Base-by-base conservation (phyloP, 208 protist genomes). In the Lotmaria passim region DNA sequence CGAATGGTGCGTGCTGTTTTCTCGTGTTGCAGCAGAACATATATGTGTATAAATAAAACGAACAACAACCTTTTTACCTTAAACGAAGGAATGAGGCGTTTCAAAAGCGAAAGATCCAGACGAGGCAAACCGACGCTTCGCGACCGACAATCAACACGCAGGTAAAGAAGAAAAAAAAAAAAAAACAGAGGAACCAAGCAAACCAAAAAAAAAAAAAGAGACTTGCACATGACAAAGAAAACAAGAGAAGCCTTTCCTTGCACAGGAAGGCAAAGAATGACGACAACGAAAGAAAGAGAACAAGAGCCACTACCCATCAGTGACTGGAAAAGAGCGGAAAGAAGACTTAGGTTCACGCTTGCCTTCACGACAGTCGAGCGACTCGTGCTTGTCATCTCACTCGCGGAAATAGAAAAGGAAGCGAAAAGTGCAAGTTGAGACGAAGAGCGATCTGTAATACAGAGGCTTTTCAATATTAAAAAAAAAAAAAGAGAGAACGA, bases 161-260 rank as follows among this genome's bases (percentile, higher is more conserved):
- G 41, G 41, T 46, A 17, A 62, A 61, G 53, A 53, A 56, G 61
- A 60, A 59, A 61, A 48, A 48, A 48, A 48, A 21, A 51, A 51
- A 28, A 6, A 38, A 34, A 31, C 5, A 4, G 31, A 55, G n/a
- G 21, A 39, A 59, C 26, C 14, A 44, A 43, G 26, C 17, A 44
- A 39, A 58, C 41, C 41, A 41, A 44, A n/a, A 60, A 24, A 43
- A 2, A 36, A 26, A 55, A 48, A 53, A 50, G 38, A 26, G 38
- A n/a, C n/a, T n/a, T n/a, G n/a, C n/a, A n/a, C 30, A 44, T 39
- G 33, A 57, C 43, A 38, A 58, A 44, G 23, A 33, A 30, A 58
- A 69, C 36, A 65, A 52, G 19, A 43, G 14, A 46, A 64, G 36
- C 36, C 41, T 46, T 10, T 46, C n/a, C 15, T 46, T 7, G 2